Evolutionary conservation across 2,329 filamentous ascomycete species (phyloP).

Genomic region (Drechslerella coelobrocha): DNA sequence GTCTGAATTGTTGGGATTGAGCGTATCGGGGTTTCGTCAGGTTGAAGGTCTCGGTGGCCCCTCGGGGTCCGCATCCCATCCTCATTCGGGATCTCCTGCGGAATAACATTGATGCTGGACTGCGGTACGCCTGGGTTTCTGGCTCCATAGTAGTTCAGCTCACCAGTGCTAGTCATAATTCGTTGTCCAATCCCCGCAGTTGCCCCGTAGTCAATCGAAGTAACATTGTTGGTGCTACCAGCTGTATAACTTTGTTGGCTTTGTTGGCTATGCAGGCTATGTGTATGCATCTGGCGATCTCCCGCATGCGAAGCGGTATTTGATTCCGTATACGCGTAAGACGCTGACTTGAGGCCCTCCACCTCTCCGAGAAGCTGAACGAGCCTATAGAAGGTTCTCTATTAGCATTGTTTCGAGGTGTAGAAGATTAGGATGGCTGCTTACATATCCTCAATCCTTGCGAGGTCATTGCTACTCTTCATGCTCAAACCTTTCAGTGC

Average conservation of each 20-base stretch:
- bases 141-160: constrained; percentile 56
- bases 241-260: constrained; percentile 35
- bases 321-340: constrained; percentile 58
- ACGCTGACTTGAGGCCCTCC: constrained; percentile 74
- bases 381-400: constrained; percentile 61
- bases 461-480: constrained; percentile 85
- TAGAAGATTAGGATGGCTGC: constrained; percentile 55
- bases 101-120: constrained; percentile 64
- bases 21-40: constrained; percentile 1
- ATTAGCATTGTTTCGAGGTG: constrained; percentile 18
- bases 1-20: constrained; percentile 46
- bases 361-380: constrained; percentile 91
- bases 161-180: constrained; percentile 52
- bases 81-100: constrained; percentile 70
- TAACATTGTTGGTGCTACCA: constrained; percentile 52
- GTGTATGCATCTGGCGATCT: constrained; percentile 52
- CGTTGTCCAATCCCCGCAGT: constrained; percentile 54
- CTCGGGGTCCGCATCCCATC: constrained; percentile 49
- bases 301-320: constrained; percentile 50
- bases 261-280: constrained; percentile 42
- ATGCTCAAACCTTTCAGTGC: constrained; percentile 89
- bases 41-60: constrained; percentile 36
- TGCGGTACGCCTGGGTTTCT: constrained; percentile 50
- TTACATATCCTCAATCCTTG: constrained; percentile 82
- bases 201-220: constrained; percentile 59